A percentile compares a stretch with the other conserved stretches of the same genome.
Evolutionary conservation across 1,284 basidiomycete species (phyloP).

Genomic region (Sanghuangporus baumii): DNA sequence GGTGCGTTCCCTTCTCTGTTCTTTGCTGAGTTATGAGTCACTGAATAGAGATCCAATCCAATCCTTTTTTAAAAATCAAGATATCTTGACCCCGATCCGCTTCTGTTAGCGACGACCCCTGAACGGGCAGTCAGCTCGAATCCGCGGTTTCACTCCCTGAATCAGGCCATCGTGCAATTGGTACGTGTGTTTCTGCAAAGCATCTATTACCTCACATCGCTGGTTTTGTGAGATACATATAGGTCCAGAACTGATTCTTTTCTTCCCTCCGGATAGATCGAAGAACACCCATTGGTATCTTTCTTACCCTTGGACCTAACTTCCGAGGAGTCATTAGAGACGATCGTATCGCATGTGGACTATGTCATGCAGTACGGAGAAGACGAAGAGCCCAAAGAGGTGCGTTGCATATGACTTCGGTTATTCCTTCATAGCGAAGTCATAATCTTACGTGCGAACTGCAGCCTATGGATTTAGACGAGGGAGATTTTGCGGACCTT

Average conservation of each 20-base stretch:
- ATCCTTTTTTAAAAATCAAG: slow-evolving; percentile 32
- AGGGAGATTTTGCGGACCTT: slow-evolving; percentile 76
- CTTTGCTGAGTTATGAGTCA: neutral
- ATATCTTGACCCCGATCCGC: slow-evolving; percentile 97
- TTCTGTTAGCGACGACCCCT: slow-evolving; percentile 66
- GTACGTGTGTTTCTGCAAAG: slow-evolving; percentile 35
- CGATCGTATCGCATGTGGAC: slow-evolving; percentile 92
- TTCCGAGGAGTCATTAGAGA: slow-evolving; percentile 84
- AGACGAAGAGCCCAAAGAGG: slow-evolving; percentile 89
- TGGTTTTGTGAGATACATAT: slow-evolving; percentile 4
- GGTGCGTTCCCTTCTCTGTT: slow-evolving; percentile 35
- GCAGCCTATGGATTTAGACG: slow-evolving; percentile 82
- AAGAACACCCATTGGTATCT: slow-evolving; percentile 96
- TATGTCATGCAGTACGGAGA: slow-evolving; percentile 97
- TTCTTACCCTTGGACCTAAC: slow-evolving; percentile 95
- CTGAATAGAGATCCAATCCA: neutral
- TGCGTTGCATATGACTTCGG: slow-evolving; percentile 28
- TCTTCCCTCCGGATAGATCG: slow-evolving; percentile 58
- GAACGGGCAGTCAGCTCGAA: slow-evolving; percentile 66
- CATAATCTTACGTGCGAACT: neutral
- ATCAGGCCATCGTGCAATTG: slow-evolving; percentile 91
- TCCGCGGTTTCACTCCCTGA: slow-evolving; percentile 88
- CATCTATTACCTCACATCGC: slow-evolving; percentile 2
- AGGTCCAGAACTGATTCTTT: neutral
- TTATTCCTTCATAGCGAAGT: neutral